Evolutionary conservation across 441 rosid genomes (phyloP), one percentile per base, ranked within the genome.

Genomic region (Rhodomyrtus psidioides): DNA sequence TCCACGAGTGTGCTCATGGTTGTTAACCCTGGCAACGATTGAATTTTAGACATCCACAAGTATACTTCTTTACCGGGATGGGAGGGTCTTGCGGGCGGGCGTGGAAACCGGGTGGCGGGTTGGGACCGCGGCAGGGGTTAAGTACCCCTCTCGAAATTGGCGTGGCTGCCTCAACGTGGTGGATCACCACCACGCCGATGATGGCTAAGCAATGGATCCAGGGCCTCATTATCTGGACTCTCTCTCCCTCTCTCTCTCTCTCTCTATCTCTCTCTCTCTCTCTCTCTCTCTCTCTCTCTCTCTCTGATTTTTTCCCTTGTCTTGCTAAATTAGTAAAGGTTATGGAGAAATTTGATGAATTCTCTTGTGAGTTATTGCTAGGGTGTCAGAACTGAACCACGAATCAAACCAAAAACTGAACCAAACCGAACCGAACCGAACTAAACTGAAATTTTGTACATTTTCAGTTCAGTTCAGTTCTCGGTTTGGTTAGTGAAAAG

Each of bases 1-100:
- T 70, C 49, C 79, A 39, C 24, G 49, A 39, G 39, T 19, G 49
- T 65, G 53, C 58, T 55, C 58, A 55, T 24, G 58, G 58, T 23
- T 6, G 2, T 9, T 9, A 3, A 55, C 58, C n/a, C 12, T 49
- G n/a, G n/a, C 79, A 70, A 0, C 1, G n/a, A 6, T 70, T 39
- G n/a, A 9, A 21, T 10, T 28, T 39, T 4, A 6, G 0, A 23
- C 79, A 70, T 70, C 49, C 79, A 39, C 49, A n/a, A 39, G 39
- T 9, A 26, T 65, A 1, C 15, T 70, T 15, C 5, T 34, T 70
- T 12, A 7, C n/a, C 5, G 49, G n/a, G 5, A 8, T 6, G n/a
- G 1, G 8, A 34, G 49, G 4, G n/a, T 46, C 49, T 0, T 10
- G 4, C 0, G 49, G 79, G 49, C 12, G 6, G 15, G n/a, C 4